These are phyloP conservation scores for Hippophae rhamnoides DNA, from an alignment of 306 rosid genomes.

Conservation along the genomic window DNA sequence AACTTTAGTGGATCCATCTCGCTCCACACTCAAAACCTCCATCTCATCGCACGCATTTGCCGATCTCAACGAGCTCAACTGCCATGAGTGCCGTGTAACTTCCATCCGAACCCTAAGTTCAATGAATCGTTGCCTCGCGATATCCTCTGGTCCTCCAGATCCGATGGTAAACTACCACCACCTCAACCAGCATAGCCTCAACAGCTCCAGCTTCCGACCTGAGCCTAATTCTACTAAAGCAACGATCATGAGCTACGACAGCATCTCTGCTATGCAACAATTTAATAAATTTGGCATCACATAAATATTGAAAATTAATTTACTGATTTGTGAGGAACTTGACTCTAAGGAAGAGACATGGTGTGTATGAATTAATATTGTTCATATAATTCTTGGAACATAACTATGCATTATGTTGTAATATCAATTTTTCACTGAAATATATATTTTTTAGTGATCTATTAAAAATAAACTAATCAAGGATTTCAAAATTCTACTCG, in stretches of 20 bases:
- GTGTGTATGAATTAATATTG: too few species aligned
- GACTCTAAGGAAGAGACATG: too few species aligned
- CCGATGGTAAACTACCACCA: neutral
- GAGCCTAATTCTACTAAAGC: neutral
- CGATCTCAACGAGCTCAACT: conserved; percentile 51
- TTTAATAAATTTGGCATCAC: too few species aligned
- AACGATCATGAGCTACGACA: neutral
- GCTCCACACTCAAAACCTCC: conserved; percentile 50
- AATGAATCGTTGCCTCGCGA: conserved; percentile 8
- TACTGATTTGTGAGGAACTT: too few species aligned
- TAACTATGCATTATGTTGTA: too few species aligned
- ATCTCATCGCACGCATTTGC: conserved; percentile 26
- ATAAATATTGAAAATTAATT: too few species aligned
- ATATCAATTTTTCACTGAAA: too few species aligned
- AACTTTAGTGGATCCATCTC: conserved; percentile 37
- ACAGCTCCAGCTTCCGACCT: neutral
- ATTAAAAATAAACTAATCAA: too few species aligned
- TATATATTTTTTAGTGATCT: too few species aligned
- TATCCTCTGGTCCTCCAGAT: conserved; percentile 7
- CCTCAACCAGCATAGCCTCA: neutral
- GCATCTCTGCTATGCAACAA: conserved; percentile 1
- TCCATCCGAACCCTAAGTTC: conserved; percentile 40
- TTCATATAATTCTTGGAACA: too few species aligned
- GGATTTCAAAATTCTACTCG: too few species aligned
- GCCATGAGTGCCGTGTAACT: conserved; percentile 80